Base-by-base conservation (phyloP, 192 early-diverging fungal species). In the Hyaloraphidium curvatum region DNA sequence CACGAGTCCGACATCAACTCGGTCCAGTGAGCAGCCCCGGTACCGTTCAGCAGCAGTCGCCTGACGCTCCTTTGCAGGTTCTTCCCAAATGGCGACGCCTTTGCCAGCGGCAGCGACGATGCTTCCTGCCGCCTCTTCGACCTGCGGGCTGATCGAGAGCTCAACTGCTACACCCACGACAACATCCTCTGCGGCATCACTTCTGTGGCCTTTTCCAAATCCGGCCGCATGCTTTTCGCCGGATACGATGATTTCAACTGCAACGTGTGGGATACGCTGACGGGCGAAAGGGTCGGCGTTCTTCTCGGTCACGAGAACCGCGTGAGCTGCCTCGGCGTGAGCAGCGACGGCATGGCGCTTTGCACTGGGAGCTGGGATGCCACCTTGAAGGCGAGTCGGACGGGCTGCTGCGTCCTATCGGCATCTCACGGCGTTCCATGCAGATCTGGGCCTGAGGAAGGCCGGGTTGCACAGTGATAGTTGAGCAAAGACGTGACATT, bases 211-310 rank as follows among this genome's bases (percentile, higher is more conserved):
- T 99, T 99, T 61, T 95, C 91, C 55, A 78, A 92, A 54, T 94
- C 90, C 2, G 95, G 95, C 19, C 81, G 95, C 17, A 66, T 97
- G 27, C 63, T 98, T 54, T 99, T 99, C 82, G 90, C 92, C 25
- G 95, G 95, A 22, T 97, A 97, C 58, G 95, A 99, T 60, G 92
- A 99, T 66, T 97, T 89, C 66, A 94, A 95, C 71, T 95, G 91
- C 77, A 94, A 99, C 59, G 91, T 99, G 11, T 99, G 95, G 95
- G 95, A 99, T 67, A 93, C 91, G 26, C 75, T 99, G 31, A 90
- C 92, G 68, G 86, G 90, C 39, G 83, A 95, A 50, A 72, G 93
- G 41, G 87, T 97, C 14, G 88, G 88, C 30, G 89, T 91, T 3
- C 60, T 99, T 55, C 81, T 84, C 31, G 83, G 80, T 31, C 95